Base-by-base conservation (phyloP, 768 basidiomycete species). In the Naganishia friedmannii region DNA sequence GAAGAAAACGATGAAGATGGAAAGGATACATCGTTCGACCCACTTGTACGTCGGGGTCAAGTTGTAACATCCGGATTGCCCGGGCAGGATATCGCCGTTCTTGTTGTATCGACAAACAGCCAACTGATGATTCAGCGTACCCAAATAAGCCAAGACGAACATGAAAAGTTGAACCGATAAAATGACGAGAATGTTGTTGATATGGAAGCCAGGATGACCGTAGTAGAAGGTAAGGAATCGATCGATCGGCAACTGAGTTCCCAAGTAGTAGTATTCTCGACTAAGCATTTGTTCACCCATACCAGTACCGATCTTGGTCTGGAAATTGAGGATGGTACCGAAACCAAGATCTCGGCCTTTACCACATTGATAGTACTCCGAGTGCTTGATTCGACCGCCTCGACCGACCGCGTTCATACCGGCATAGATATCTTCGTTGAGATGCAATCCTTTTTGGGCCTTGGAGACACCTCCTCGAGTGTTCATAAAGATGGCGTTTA, bases 201-300 rank as follows among this genome's bases (percentile, higher is more conserved):
- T 95, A 79, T 98, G 96, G 89, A 99, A 99, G 66, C 92, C 96
- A 54, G 96, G 96, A 81, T 98, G 96, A 56, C 93, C 94, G 77
- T 99, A 99, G 84, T 99, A 98, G 86, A 98, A 99, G 60, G 96
- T 99, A 82, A 99, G 84, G 88, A 99, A 99, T 54, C 96, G 88
- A 80, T 99, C 96, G 79, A 98, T 89, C 45, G 96, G 94, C 66
- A 99, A 86, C 79, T 98, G 96, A 28, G 96, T 99, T 32, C 96
- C 96, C 73, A 99, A 83, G 77, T 98, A 98, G 82, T 99, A 99
- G 81, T 99, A 98, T 82, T 98, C 96, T 73, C 96, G 88, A 83
- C 93, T 96, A 77, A 99, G 86, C 92, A 98, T 92, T 82, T 99
- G 96, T 80, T 99, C 96, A 45, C 96, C 96, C 96, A 99, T 99